Percentiles rank a stretch among this genome's conserved stretches.
Conservation (phyloP, 2,329 filamentous ascomycete genomes). For the Calonectria pseudoreteaudii region DNA sequence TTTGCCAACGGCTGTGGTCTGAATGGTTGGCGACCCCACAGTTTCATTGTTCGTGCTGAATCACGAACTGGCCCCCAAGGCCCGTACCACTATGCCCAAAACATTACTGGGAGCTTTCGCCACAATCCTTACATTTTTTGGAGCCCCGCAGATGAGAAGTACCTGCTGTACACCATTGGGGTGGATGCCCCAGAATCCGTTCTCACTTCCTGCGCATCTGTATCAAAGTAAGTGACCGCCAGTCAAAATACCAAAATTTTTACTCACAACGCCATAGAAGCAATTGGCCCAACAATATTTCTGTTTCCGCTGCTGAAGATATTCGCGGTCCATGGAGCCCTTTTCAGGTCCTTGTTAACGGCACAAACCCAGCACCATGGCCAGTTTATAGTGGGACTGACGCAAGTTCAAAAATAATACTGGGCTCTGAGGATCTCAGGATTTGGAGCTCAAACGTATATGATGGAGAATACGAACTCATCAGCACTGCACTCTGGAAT, state of each 20-base stretch:
- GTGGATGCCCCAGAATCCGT: neutral
- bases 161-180: neutral
- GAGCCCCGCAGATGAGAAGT: neutral
- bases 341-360: slow-evolving; percentile 26
- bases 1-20: neutral
- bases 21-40: neutral
- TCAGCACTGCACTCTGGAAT: neutral
- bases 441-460: neutral
- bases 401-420: neutral
- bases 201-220: neutral
- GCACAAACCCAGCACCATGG: slow-evolving; percentile 50
- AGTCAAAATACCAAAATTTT: no score
- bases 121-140: neutral
- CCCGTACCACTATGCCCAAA: neutral
- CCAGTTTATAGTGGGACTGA: neutral
- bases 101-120: neutral
- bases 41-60: neutral
- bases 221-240: neutral
- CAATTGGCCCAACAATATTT: slow-evolving; percentile 38
- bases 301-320: slow-evolving; percentile 32
- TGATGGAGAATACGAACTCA: neutral
- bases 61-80: neutral
- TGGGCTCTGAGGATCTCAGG: neutral
- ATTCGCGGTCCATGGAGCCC: slow-evolving; percentile 34
- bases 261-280: neutral